Evolutionary conservation across 2,329 filamentous ascomycete species (phyloP), one percentile per base, ranked within the genome.

Genomic region (Bretziella fagacearum): DNA sequence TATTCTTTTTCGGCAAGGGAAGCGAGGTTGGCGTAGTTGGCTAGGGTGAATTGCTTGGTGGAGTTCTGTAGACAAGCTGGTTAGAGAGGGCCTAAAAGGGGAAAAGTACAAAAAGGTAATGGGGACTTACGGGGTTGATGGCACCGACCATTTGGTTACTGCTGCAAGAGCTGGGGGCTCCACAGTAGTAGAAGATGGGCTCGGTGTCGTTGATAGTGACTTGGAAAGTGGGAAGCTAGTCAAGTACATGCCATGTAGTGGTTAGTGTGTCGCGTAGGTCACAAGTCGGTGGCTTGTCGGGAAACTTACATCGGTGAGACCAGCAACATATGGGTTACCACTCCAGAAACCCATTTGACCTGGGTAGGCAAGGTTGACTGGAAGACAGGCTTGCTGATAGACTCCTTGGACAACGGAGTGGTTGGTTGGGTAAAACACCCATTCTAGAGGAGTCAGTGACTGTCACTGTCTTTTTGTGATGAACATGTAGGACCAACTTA

Each of bases 81-180:
- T 56, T 33, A 57, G 54, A n/a, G n/a, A n/a, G n/a, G n/a, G n/a
- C n/a, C 25, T 36, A 13, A 6, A 2, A 6, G 11, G 22, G 42
- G 23, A 33, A 46, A 3, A 40, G 33, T 3, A 30, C 11, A n/a
- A 18, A 20, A 1, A 40, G 25, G 4, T 22, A 30, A 17, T 49
- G 37, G 22, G n/a, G 7, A 44, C 65, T 51, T 63, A 77, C 73
- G 5, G 78, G 71, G 56, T 87, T 89, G 54, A 89, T 79, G 1
- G 74, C 79, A 2, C 81, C 82, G 13, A 89, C 70, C 82, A 89
- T 89, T 18, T 73, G 69, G 36, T 79, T 69, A 2, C 63, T 59
- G 2, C 68, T 66, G 55, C 83, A 89, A 2, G 79, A 82, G 1
- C 66, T 69, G 0, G 74, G 69, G 0, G 79, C 79, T 0, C 77